Evolutionary conservation across 495 filamentous ascomycete species (phyloP).

Genomic region (Cercophora newfieldiana): DNA sequence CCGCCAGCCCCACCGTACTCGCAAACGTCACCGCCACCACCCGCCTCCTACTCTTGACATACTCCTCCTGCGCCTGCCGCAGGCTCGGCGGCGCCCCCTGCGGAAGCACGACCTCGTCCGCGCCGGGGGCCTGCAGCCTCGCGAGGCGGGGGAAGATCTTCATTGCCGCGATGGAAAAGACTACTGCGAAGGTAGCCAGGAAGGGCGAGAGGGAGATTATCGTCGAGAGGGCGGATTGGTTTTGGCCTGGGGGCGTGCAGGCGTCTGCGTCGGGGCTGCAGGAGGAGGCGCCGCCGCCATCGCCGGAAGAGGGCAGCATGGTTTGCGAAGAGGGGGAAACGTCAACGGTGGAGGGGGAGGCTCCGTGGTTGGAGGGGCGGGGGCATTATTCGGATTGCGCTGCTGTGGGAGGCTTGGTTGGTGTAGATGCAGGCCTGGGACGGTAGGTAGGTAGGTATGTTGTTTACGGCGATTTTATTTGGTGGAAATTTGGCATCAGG

Average conservation of each 20-base stretch:
- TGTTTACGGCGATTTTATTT: not conserved
- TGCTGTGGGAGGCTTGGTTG: not conserved
- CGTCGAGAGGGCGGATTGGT: constrained; percentile 30
- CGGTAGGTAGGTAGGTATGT: not conserved
- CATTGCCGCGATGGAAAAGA: constrained; percentile 56
- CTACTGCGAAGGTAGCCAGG: constrained; percentile 59
- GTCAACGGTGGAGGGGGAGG: not conserved
- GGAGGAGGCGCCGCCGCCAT: constrained; percentile 2
- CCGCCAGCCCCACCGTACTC: constrained; percentile 67
- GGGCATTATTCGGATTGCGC: not conserved
- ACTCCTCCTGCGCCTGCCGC: constrained; percentile 51
- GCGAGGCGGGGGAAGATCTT: constrained; percentile 67
- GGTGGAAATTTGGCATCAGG: not conserved
- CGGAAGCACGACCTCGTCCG: constrained; percentile 55
- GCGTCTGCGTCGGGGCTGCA: constrained; percentile 34
- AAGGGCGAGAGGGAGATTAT: constrained; percentile 48
- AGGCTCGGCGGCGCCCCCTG: constrained; percentile 50
- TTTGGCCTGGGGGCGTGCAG: constrained; percentile 31
- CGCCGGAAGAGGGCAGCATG: not conserved
- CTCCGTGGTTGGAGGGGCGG: not conserved
- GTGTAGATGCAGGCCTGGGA: not conserved
- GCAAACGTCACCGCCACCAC: constrained; percentile 66
- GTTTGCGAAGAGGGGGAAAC: not conserved
- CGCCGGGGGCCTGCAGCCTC: constrained; percentile 41
- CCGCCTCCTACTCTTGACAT: constrained; percentile 48